Percentiles rank a stretch among this genome's conserved stretches.
These are phyloP conservation scores for Proliferodiscus dingleyae DNA, from an alignment of 2,329 filamentous ascomycete genomes.

Conservation along the genomic window DNA sequence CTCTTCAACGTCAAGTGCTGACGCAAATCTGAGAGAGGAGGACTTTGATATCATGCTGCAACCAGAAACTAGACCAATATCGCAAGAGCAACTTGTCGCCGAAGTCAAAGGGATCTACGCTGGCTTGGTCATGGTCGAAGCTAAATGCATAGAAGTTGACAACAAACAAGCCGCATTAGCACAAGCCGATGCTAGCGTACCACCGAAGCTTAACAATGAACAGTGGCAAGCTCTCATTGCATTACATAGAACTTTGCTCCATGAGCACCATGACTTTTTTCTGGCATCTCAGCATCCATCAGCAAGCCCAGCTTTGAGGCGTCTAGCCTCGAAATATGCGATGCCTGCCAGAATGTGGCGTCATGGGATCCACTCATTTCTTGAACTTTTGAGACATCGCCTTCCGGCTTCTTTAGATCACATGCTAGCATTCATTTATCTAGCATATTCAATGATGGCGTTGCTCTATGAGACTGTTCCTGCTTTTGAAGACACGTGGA, in stretches of 20 bases:
- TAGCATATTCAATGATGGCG: slow-evolving; percentile 87
- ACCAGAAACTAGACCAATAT: slow-evolving; percentile 45
- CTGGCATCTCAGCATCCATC: slow-evolving; percentile 82
- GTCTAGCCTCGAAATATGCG: slow-evolving; percentile 72
- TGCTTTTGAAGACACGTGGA: slow-evolving; percentile 79
- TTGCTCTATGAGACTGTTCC: slow-evolving; percentile 81
- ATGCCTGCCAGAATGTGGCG: slow-evolving; percentile 96
- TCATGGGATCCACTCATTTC: slow-evolving; percentile 80
- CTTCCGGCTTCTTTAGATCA: slow-evolving; percentile 76
- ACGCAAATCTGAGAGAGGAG: background rate
- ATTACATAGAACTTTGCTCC: slow-evolving; percentile 56
- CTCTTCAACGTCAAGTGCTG: background rate
- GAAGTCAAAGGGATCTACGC: slow-evolving; percentile 56
- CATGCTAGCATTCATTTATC: slow-evolving; percentile 86
- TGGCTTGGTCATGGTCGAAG: slow-evolving; percentile 75
- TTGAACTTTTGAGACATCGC: slow-evolving; percentile 70
- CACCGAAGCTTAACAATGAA: slow-evolving; percentile 18
- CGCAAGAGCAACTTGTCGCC: slow-evolving; percentile 15
- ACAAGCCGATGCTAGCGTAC: slow-evolving; percentile 39
- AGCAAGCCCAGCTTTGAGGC: slow-evolving; percentile 60
- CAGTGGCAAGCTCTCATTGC: too few relatives aligned
- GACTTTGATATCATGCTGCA: slow-evolving; percentile 34
- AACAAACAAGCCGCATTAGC: slow-evolving; percentile 51
- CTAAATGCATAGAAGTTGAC: slow-evolving; percentile 82
- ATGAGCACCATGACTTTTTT: slow-evolving; percentile 85